phyloP scores from a whole-genome alignment of 2,329 filamentous ascomycete genomes.

The Pseudopithomyces maydicus region DNA sequence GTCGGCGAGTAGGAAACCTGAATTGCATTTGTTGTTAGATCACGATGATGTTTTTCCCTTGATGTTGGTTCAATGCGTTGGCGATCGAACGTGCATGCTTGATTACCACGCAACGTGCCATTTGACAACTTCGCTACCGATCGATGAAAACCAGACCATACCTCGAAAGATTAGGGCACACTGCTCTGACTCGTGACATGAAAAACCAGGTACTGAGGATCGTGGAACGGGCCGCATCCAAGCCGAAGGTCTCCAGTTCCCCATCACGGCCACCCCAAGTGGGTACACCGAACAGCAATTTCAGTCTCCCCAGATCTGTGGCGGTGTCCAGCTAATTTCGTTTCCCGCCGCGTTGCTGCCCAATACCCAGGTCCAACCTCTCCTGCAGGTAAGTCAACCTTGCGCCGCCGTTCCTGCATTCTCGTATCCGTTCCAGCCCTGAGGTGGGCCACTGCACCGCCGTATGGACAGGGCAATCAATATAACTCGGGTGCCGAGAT shows the following conservation, averaged over 20 bases:
- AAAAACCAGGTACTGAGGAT: not conserved
- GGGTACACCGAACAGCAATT: not conserved
- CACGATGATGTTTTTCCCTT: no score
- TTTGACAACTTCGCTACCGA: no score
- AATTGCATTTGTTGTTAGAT: no score
- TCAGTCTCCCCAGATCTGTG: not conserved
- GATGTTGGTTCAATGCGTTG: no score
- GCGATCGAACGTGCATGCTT: no score
- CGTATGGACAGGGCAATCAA: not conserved
- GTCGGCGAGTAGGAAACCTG: no score
- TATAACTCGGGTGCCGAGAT: not conserved
- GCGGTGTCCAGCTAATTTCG: not conserved
- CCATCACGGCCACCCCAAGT: not conserved
- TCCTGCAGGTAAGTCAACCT: not conserved
- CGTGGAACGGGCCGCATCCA: not conserved
- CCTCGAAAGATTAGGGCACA: no score
- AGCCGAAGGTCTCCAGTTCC: not conserved
- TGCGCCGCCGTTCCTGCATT: not conserved
- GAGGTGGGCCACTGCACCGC: not conserved
- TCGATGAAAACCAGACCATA: no score
- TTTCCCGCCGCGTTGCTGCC: not conserved
- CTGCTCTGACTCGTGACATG: no score
- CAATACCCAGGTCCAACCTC: not conserved
- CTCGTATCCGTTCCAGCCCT: not conserved
- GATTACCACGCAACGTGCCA: no score